phyloP scores from a whole-genome alignment of 371 early-diverging fungal species.

The Mortierella sp. region DNA sequence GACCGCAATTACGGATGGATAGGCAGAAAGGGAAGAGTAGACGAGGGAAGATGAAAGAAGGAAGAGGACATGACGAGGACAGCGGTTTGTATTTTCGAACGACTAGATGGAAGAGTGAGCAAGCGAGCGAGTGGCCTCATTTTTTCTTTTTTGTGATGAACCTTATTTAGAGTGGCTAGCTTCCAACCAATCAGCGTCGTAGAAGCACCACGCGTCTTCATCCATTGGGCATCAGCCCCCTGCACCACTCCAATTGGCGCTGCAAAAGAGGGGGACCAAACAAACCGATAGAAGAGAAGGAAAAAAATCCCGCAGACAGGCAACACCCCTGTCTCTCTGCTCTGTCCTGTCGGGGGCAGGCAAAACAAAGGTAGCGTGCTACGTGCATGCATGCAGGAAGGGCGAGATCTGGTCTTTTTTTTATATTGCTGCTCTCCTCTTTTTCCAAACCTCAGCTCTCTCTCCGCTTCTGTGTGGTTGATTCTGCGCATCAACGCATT shows the following conservation, averaged over 20 bases:
- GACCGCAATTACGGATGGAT: background rate
- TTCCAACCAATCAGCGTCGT: slow-evolving; percentile 13
- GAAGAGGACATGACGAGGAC: background rate
- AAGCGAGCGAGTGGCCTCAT: background rate
- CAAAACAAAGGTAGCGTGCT: background rate
- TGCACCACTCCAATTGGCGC: background rate
- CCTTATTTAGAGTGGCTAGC: background rate
- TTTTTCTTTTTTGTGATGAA: background rate
- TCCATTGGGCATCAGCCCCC: slow-evolving; percentile 25
- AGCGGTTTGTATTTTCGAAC: background rate
- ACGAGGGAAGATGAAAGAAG: background rate
- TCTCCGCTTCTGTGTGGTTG: background rate
- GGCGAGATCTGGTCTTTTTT: background rate
- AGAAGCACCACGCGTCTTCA: slow-evolving; percentile 16
- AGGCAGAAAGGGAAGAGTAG: background rate
- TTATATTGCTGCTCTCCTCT: background rate
- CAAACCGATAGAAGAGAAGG: background rate
- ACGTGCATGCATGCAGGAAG: background rate
- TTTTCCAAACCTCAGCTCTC: background rate
- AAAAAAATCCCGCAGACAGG: background rate
- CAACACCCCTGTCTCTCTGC: background rate
- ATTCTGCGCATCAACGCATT: background rate
- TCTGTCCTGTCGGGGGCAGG: background rate
- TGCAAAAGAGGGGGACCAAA: background rate
- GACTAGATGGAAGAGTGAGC: background rate